Base-by-base conservation (phyloP, 2,329 filamentous ascomycete species). In the Cytospora piceae region DNA sequence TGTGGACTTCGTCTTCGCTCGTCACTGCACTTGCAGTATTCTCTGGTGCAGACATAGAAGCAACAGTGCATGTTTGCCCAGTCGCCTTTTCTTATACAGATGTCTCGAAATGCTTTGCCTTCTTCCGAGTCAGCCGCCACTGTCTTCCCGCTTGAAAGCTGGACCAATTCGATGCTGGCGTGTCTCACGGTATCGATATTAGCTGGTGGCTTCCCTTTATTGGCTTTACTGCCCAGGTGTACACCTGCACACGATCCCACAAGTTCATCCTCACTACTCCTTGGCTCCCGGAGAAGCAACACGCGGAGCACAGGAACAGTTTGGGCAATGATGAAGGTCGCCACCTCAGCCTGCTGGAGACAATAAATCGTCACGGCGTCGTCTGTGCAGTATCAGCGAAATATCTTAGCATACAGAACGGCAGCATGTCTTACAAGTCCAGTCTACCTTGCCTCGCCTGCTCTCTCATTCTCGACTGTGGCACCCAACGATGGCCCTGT, bases 51-150 rank as follows among this genome's bases (percentile, higher is more conserved):
- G n/a, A 15, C 9, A 27, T 9, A 39, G 37, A 39, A 24, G 15
- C 27, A 15, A 15, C 7, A 3, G 8, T n/a, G 17, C 22, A n/a
- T 3, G 42, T 22, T 22, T 9, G 42, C 20, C 42, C 42, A 8
- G 42, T 22, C n/a, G 9, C 11, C 31, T 65, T 27, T 1, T 7
- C 34, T 7, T 20, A 24, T 31, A 14, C 46, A 20, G 60, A 55
- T n/a, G 51, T 54, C 17, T 14, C 34, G 39, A n/a, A 64, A 63
- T 7, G 27, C 51, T n/a, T n/a, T 55, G 15, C 56, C 64, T 34
- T 66, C 64, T 42, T 66, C 64, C 31, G 64, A 66, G 22, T 60
- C 46, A 22, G 64, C 61, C 4, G 57, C 37, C n/a, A 66, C 64
- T 5, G 64, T 66, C 39, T 31, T 39, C 12, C 64, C 64, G 17